Percentiles rank a stretch among this genome's conserved stretches.
Evolutionary conservation across 176 grass and related monocot species (phyloP).

Genomic region (Metroxylon sagu): DNA sequence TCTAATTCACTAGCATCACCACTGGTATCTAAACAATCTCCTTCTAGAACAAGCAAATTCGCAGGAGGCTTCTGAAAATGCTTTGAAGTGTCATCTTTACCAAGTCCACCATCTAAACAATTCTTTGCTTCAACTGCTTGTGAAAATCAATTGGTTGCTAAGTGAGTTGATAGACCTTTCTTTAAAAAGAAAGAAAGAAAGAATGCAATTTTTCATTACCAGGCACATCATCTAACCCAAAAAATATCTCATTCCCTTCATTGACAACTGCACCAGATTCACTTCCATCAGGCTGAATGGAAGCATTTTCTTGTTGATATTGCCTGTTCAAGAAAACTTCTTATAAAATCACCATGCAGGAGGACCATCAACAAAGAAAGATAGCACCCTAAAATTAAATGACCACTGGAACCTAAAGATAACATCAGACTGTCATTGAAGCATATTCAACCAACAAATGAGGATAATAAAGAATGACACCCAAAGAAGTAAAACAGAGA

Average conservation of each 20-base stretch:
- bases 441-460: too few relatives aligned
- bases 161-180: slow-evolving; percentile 7
- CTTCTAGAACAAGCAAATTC: slow-evolving; percentile 96
- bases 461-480: too few relatives aligned
- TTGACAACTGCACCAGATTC: slow-evolving; percentile 26
- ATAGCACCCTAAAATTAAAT: too few relatives aligned
- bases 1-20: slow-evolving; percentile 76
- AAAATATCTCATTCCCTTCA: slow-evolving; percentile 63
- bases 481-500: too few relatives aligned
- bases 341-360: not conserved
- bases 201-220: slow-evolving; percentile 26
- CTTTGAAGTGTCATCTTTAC: slow-evolving; percentile 39
- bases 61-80: slow-evolving; percentile 61
- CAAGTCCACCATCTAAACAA: slow-evolving; percentile 43
- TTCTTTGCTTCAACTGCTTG: slow-evolving; percentile 60
- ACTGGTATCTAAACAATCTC: slow-evolving; percentile 59
- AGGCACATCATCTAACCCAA: slow-evolving; percentile 84
- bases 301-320: slow-evolving; percentile 61
- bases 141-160: slow-evolving; percentile 21
- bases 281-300: slow-evolving; percentile 42
- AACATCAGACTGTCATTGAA: too few relatives aligned
- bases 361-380: slow-evolving; percentile 1
- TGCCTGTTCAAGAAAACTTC: slow-evolving; percentile 33
- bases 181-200: not conserved
- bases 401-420: too few relatives aligned